phyloP scores from a whole-genome alignment of 805 yeast genomes.

The Barnettozyma siamensis region DNA sequence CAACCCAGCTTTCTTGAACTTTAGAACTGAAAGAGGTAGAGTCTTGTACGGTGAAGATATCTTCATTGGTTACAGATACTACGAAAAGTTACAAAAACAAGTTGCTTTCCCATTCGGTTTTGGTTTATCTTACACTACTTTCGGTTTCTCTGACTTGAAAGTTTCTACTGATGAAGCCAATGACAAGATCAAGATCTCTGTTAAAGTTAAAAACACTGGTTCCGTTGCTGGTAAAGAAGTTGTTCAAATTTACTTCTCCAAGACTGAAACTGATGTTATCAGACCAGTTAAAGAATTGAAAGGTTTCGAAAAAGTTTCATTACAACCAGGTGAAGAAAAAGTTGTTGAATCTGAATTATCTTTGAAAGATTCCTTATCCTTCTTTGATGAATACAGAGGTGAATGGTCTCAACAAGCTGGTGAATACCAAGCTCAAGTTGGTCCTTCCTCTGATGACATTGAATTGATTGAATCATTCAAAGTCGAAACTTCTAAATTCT shows the following conservation, averaged over 20 bases:
- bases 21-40: constrained; percentile 44
- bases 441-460: constrained; percentile 31
- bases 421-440: constrained; percentile 42
- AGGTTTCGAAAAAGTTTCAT: constrained; percentile 44
- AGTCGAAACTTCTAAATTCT: constrained; percentile 17
- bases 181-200: constrained; percentile 25
- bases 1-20: constrained; percentile 52
- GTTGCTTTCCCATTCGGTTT: constrained; percentile 57
- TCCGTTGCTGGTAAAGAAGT: constrained; percentile 44
- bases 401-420: constrained; percentile 50
- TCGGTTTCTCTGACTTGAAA: constrained; percentile 34
- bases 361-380: constrained; percentile 44
- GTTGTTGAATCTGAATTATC: constrained; percentile 32
- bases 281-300: constrained; percentile 58
- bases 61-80: constrained; percentile 57
- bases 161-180: constrained; percentile 27
- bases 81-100: constrained; percentile 43
- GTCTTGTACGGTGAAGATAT: constrained; percentile 62
- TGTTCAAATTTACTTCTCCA: constrained; percentile 47
- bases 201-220: constrained; percentile 43
- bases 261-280: constrained; percentile 28
- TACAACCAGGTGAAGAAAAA: constrained; percentile 38
- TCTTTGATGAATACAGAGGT: constrained; percentile 42
- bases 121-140: constrained; percentile 56
- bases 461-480: constrained; percentile 21